A percentile compares a stretch with the other conserved stretches of the same genome.
Conservation (phyloP, 306 rosid genomes). For the Astragalus glycyphyllos region DNA sequence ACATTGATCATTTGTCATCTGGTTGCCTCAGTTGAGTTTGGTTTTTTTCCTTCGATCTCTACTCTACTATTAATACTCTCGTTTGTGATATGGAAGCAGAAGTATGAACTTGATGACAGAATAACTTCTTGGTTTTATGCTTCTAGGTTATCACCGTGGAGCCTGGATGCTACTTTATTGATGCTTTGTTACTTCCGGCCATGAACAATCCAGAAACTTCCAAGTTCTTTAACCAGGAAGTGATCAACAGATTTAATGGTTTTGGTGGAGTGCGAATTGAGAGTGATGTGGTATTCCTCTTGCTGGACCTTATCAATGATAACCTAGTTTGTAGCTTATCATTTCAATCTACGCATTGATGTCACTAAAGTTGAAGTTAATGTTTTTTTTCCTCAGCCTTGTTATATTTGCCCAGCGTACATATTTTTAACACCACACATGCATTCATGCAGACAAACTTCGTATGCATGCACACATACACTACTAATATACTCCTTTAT, state of each 20-base stretch:
- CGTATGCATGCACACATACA: not conserved
- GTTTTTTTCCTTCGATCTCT: slow-evolving; percentile 2
- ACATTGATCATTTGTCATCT: slow-evolving; percentile 20
- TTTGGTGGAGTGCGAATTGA: slow-evolving; percentile 93
- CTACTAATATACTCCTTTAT: slow-evolving; percentile 1
- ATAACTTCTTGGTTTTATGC: slow-evolving; percentile 40
- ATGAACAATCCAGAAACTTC: slow-evolving; percentile 61
- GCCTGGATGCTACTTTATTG: slow-evolving; percentile 96
- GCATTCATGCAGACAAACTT: not conserved
- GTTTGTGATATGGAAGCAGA: slow-evolving; percentile 29
- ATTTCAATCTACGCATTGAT: slow-evolving; percentile 3
- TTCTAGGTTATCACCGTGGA: slow-evolving; percentile 90
- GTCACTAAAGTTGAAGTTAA: slow-evolving; percentile 2
- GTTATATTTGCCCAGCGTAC: not conserved
- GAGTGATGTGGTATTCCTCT: slow-evolving; percentile 76
- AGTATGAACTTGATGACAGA: slow-evolving; percentile 27
- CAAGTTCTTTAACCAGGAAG: slow-evolving; percentile 73
- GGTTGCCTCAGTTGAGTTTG: slow-evolving; percentile 35
- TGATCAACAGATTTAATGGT: slow-evolving; percentile 56
- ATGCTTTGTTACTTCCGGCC: slow-evolving; percentile 79
- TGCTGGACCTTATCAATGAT: slow-evolving; percentile 23
- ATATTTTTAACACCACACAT: slow-evolving; percentile 13
- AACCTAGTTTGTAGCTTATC: slow-evolving; percentile 2
- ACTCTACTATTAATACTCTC: slow-evolving; percentile 14
- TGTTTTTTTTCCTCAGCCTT: slow-evolving; percentile 8